Base-by-base conservation (phyloP, 805 yeast species). In the Metschnikowia reukaufii region DNA sequence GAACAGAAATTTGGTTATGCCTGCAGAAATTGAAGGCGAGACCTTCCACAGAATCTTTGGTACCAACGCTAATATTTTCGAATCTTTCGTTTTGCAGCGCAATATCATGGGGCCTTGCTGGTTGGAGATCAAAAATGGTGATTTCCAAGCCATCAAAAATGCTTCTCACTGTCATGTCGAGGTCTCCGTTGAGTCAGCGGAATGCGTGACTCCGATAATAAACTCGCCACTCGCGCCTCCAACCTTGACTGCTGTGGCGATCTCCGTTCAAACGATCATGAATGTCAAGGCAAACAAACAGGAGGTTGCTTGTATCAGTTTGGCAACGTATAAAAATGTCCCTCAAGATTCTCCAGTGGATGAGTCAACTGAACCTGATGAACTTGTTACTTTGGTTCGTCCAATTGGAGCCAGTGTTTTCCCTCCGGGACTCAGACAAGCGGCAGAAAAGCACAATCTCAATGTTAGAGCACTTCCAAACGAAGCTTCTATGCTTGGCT, bases 71-170 rank as follows among this genome's bases (percentile, higher is more conserved):
- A 76, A 77, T 45, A 72, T 88, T 19, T 90, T 94, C 63, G 99
- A 94, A 70, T 76, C 88, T 10, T 89, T 94, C 65, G 94, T 89
- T 9, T 58, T 91, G 20, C 88, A 84, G 63, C 76, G 87, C 56
- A 83, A 85, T 56, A 76, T 94, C 37, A 91, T 89, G 97, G 99
- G 99, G 8, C 99, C 99, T 3, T 90, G 98, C 64, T 94, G 99
- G 99, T 71, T 94, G 43, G 86, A 86, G 40, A 74, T 94, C 43
- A 72, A 76, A 36, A 76, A 79, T 42, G 85, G 84, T 40, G 82
- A 84, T 51, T 85, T 86, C 56, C 62, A 64, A 19, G 64, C 79
- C 0, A 64, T 84, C 34, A 77, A 74, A 43, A 84, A 83, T 58
- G 76, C 86, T 2, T 83, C 96, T 0, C 92, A 91, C 68, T 88